These are phyloP conservation scores for Talaromyces funiculosus DNA, from an alignment of 2,329 filamentous ascomycete species.

Conservation along the genomic window DNA sequence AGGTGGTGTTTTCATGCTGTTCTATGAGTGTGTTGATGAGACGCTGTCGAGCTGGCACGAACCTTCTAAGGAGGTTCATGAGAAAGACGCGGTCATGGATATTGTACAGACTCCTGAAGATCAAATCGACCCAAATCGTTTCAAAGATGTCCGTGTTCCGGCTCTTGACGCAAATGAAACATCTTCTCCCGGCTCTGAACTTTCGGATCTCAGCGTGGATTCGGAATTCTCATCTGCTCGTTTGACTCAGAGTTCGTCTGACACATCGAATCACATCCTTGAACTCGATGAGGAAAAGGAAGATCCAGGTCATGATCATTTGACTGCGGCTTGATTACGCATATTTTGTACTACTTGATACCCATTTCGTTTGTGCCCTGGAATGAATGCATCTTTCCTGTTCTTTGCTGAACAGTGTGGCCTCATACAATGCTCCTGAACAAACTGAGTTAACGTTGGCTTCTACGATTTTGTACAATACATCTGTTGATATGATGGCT, in stretches of 20 bases:
- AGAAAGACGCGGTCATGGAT: neutral
- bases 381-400: neutral
- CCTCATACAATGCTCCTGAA: neutral
- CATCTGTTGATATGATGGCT: neutral
- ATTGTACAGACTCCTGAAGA: neutral
- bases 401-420: neutral
- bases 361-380: neutral
- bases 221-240: neutral
- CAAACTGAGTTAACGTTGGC: neutral
- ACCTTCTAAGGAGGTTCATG: neutral
- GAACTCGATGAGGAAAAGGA: neutral
- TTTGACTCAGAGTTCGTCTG: neutral
- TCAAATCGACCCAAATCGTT: too few relatives aligned
- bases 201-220: neutral
- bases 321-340: neutral
- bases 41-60: neutral
- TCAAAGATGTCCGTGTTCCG: too few relatives aligned
- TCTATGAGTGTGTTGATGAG: conserved; percentile 71
- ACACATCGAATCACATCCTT: neutral
- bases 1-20: conserved; percentile 90
- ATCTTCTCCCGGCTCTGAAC: conserved; percentile 1
- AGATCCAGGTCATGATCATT: neutral
- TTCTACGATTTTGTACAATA: conserved; percentile 2
- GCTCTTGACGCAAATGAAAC: neutral
- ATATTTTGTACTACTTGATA: conserved; percentile 6